phyloP scores from a whole-genome alignment of 169 alveolate genomes.

The Perkinsus olseni region DNA sequence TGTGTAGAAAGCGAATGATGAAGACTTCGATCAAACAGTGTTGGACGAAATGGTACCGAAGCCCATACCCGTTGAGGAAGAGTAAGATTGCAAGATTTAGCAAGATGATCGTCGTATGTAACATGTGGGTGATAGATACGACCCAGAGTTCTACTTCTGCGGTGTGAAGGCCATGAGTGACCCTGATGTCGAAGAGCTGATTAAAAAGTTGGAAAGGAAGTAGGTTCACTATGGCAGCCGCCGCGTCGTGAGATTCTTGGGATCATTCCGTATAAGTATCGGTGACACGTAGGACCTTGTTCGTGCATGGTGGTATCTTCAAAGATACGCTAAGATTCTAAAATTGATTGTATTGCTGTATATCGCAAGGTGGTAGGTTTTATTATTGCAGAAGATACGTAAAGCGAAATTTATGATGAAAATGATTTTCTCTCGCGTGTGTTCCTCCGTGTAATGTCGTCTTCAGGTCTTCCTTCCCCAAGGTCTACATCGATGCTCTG shows the following conservation, averaged over 20 bases:
- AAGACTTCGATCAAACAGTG: constrained; percentile 13
- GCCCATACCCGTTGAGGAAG: neutral
- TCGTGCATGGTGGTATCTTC: no score
- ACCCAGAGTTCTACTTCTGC: neutral
- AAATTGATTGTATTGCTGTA: neutral
- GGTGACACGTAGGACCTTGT: no score
- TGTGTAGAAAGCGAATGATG: constrained; percentile 12
- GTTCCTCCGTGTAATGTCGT: constrained; percentile 7
- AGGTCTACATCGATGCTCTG: constrained; percentile 57
- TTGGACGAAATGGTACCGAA: constrained; percentile 11
- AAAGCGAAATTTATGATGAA: neutral
- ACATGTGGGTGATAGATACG: neutral
- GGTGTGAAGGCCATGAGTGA: neutral
- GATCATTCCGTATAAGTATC: no score
- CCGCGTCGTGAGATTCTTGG: no score
- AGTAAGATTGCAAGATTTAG: neutral
- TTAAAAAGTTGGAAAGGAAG: neutral
- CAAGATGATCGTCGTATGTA: neutral
- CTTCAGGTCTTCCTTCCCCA: constrained; percentile 7
- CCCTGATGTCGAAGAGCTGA: neutral
- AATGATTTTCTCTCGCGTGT: no score
- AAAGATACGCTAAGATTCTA: neutral
- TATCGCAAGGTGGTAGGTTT: neutral
- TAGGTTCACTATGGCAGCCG: no score
- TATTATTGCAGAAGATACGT: neutral